Evolutionary conservation across 2,329 filamentous ascomycete genomes (phyloP).

Genomic region (Aspergillus viridinutans): DNA sequence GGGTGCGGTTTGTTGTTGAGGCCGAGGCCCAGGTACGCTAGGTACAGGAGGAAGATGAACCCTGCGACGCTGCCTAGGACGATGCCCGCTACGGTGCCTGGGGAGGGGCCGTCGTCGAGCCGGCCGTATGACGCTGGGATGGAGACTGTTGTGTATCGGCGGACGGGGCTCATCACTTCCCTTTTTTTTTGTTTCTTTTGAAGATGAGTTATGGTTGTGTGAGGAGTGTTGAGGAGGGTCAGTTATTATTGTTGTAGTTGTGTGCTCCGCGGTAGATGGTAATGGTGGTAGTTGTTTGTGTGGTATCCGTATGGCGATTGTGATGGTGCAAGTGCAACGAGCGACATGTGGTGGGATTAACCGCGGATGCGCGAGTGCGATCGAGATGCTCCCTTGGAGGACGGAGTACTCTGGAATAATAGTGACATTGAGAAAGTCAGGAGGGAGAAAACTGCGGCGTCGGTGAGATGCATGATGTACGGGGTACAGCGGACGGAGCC

Average conservation of each 20-base stretch:
- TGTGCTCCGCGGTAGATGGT: neutral
- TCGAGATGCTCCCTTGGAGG: neutral
- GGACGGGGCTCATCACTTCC: slow-evolving; percentile 3
- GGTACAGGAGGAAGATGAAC: slow-evolving; percentile 51
- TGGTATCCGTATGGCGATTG: neutral
- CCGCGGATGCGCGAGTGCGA: neutral
- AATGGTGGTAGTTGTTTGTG: neutral
- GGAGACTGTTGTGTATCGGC: slow-evolving; percentile 36
- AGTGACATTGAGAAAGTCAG: neutral
- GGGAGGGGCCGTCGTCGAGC: slow-evolving; percentile 49
- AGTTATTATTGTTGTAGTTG: neutral
- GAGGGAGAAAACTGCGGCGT: neutral
- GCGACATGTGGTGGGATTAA: neutral
- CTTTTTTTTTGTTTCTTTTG: too few species aligned
- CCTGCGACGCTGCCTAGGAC: slow-evolving; percentile 47
- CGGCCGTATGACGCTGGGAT: slow-evolving; percentile 61
- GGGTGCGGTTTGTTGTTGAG: slow-evolving; percentile 24
- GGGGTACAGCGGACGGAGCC: neutral
- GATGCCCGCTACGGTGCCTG: slow-evolving; percentile 59
- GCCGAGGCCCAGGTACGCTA: slow-evolving; percentile 50
- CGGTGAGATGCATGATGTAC: neutral
- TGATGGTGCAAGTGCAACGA: neutral
- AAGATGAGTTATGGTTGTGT: neutral
- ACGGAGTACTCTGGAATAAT: neutral
- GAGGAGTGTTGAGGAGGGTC: neutral